Conservation (phyloP, 2,329 filamentous ascomycete species). For the Trichoderma afroharzianum region DNA sequence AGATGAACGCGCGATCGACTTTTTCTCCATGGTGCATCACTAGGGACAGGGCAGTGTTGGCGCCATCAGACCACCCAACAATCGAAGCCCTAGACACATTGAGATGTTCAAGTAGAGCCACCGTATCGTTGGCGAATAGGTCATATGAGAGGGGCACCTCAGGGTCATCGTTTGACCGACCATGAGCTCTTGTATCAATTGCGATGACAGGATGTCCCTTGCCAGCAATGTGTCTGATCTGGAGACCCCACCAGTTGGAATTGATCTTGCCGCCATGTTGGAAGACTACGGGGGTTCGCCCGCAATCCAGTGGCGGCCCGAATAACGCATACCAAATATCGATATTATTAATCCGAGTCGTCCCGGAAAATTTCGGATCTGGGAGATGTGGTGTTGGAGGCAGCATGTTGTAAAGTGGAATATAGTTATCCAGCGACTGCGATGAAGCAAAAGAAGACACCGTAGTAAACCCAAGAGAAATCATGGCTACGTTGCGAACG, state of each 20-base stretch:
- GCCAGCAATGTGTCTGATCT: background rate
- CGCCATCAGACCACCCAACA: slow-evolving; percentile 5
- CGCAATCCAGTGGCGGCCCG: background rate
- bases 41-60: slow-evolving; percentile 1
- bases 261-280: slow-evolving; percentile 7
- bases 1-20: background rate
- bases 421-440: background rate
- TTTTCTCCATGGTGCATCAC: background rate
- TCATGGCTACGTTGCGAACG: background rate
- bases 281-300: background rate
- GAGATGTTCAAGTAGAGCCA: background rate
- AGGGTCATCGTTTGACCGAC: background rate
- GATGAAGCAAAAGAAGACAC: background rate
- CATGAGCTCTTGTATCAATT: background rate
- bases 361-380: background rate
- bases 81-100: background rate
- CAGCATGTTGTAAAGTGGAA: background rate
- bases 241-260: slow-evolving; percentile 2
- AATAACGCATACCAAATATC: background rate
- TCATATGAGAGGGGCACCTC: background rate
- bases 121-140: background rate
- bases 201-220: background rate
- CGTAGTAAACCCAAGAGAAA: background rate
- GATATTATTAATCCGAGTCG: background rate
- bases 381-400: background rate